phyloP scores from a whole-genome alignment of 2,329 filamentous ascomycete genomes.

The Diaporthe citri region DNA sequence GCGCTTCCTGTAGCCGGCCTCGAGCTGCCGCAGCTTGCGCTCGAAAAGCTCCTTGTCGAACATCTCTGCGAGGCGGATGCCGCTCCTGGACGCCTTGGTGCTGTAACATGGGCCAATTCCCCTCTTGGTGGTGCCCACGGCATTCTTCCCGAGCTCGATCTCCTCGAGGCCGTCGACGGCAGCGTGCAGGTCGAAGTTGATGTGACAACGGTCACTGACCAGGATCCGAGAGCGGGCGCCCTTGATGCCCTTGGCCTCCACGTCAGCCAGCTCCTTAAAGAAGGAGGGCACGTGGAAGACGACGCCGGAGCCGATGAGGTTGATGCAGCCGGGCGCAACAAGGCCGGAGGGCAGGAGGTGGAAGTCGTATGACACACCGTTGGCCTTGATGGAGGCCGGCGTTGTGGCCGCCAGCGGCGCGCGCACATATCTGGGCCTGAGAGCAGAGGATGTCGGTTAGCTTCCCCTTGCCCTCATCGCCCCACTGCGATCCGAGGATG shows the following conservation, averaged over 20 bases:
- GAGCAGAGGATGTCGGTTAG: conserved; percentile 69
- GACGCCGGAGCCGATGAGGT: conserved; percentile 79
- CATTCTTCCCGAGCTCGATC: conserved; percentile 56
- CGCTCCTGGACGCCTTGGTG: conserved; percentile 55
- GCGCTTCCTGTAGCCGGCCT: conserved; percentile 73
- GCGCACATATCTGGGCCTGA: conserved; percentile 67
- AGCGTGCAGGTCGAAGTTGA: conserved; percentile 74
- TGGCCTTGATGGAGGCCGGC: conserved; percentile 61
- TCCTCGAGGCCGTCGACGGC: conserved; percentile 77
- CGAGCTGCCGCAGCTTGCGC: conserved; percentile 72
- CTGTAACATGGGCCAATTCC: conserved; percentile 47
- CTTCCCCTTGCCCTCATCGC: conserved; percentile 62
- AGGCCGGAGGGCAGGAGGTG: conserved; percentile 78
- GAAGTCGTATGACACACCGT: conserved; percentile 63
- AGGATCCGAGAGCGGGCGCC: conserved; percentile 70
- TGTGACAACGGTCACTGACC: conserved; percentile 71
- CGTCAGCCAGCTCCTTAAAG: conserved; percentile 73
- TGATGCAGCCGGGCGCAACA: conserved; percentile 77
- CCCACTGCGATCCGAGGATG: conserved; percentile 72
- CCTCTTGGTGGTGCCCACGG: conserved; percentile 58
- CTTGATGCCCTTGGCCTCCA: conserved; percentile 70
- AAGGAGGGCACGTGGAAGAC: conserved; percentile 73
- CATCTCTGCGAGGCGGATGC: conserved; percentile 75
- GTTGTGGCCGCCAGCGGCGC: conserved; percentile 71
- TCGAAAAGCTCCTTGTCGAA: conserved; percentile 77